Evolutionary conservation across 768 basidiomycete genomes (phyloP).

Genomic region (Agaricus sinodeliciosus): DNA sequence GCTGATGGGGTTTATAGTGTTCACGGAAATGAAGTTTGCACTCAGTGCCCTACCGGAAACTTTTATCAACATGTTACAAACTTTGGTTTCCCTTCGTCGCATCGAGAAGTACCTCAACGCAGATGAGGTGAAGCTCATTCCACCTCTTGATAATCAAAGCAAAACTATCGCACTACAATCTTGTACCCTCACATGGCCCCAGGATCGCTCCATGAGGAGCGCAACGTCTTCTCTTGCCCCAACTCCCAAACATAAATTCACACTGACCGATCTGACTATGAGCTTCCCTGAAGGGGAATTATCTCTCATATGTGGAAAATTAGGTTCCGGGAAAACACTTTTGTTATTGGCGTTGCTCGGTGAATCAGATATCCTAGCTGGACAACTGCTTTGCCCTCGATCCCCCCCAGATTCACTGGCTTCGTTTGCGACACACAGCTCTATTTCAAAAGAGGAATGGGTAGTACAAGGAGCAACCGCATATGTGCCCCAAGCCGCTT

Average conservation of each 20-base stretch:
- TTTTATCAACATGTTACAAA: slow-evolving; percentile 84
- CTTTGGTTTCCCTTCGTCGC: slow-evolving; percentile 78
- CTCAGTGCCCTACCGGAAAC: slow-evolving; percentile 87
- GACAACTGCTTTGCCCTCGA: slow-evolving; percentile 76
- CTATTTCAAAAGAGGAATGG: slow-evolving; percentile 57
- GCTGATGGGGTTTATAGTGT: slow-evolving; percentile 40
- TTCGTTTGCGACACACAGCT: slow-evolving; percentile 35
- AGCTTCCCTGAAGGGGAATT: slow-evolving; percentile 76
- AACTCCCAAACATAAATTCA: slow-evolving; percentile 75
- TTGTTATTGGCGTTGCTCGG: slow-evolving; percentile 80
- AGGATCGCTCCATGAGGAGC: slow-evolving; percentile 51
- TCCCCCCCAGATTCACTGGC: slow-evolving; percentile 79
- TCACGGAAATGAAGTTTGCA: slow-evolving; percentile 83
- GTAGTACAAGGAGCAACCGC: slow-evolving; percentile 72
- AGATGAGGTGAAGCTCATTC: slow-evolving; percentile 63
- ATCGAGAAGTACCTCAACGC: slow-evolving; percentile 85
- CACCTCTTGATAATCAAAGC: slow-evolving; percentile 49
- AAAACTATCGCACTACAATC: slow-evolving; percentile 68
- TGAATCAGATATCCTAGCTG: slow-evolving; percentile 79
- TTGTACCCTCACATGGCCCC: slow-evolving; percentile 88
- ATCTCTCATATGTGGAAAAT: slow-evolving; percentile 81
- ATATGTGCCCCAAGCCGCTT: slow-evolving; percentile 77
- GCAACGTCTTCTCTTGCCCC: slow-evolving; percentile 48
- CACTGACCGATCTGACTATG: slow-evolving; percentile 71
- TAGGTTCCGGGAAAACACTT: slow-evolving; percentile 87